A percentile compares a stretch with the other conserved stretches of the same genome.
These are phyloP conservation scores for Kwoniella pini DNA, from an alignment of 768 basidiomycete species.

Conservation along the genomic window DNA sequence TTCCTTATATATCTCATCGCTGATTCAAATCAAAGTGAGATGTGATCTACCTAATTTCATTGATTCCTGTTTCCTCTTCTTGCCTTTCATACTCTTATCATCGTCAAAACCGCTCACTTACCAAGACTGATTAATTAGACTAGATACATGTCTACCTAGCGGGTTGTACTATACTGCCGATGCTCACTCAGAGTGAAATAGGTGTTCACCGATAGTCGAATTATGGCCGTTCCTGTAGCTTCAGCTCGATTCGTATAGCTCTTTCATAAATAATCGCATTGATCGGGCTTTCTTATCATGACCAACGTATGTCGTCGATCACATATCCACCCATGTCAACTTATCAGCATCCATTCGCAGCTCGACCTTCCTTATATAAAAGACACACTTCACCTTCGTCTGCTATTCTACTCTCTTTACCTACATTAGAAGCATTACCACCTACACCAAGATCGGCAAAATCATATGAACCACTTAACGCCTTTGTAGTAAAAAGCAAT, in stretches of 20 bases:
- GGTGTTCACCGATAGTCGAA: not conserved
- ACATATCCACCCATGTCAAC: not conserved
- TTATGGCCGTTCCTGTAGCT: not conserved
- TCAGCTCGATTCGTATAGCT: conserved; percentile 8
- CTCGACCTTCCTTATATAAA: conserved; percentile 9
- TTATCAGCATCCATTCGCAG: conserved; percentile 10
- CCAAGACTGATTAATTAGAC: too few relatives aligned
- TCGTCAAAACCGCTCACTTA: too few relatives aligned
- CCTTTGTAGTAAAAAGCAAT: not conserved
- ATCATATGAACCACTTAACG: not conserved
- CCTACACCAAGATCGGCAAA: conserved; percentile 10
- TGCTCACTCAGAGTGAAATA: too few relatives aligned
- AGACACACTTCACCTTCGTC: conserved; percentile 8
- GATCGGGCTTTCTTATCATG: not conserved
- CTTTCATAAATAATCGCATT: not conserved
- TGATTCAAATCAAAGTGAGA: not conserved
- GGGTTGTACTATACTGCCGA: too few relatives aligned
- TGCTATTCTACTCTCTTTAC: not conserved
- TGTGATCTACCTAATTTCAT: not conserved
- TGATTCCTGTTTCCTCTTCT: too few relatives aligned
- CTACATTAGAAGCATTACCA: conserved; percentile 7
- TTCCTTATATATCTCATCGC: not conserved
- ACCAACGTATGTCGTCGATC: not conserved
- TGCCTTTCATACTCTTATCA: too few relatives aligned
- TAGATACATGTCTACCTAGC: too few relatives aligned